Evolutionary conservation across 2,329 filamentous ascomycete species (phyloP).

Genomic region (Fusarium sp.): DNA sequence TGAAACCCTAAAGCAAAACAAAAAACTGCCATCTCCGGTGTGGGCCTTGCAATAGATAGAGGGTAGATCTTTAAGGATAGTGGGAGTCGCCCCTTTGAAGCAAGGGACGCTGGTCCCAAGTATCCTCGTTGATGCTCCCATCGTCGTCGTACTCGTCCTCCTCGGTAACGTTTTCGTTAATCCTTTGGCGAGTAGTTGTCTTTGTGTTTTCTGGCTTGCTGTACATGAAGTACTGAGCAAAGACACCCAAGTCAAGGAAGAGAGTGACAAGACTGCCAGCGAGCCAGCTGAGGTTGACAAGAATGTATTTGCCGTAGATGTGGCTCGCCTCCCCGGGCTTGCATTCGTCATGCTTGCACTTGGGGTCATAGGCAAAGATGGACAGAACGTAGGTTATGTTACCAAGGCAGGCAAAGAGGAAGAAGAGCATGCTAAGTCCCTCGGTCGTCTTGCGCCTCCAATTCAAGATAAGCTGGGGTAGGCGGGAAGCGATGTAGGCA

Average conservation of each 20-base stretch:
- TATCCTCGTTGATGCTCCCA: constrained; percentile 47
- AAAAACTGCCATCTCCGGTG: constrained; percentile 29
- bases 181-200: constrained; percentile 18
- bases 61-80: constrained; percentile 37
- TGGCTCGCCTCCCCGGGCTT: constrained; percentile 72
- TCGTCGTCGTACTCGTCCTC: constrained; percentile 50
- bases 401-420: constrained; percentile 95
- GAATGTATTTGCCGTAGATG: constrained; percentile 85
- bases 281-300: constrained; percentile 93
- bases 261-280: constrained; percentile 91
- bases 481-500: constrained; percentile 88
- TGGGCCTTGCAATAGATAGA: constrained; percentile 2
- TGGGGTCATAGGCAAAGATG: constrained; percentile 90
- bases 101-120: constrained; percentile 60
- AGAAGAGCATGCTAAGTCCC: constrained; percentile 93
- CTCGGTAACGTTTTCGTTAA: constrained; percentile 36
- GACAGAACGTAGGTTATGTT: constrained; percentile 94
- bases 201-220: constrained; percentile 60
- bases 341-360: constrained; percentile 72
- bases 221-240: constrained; percentile 94
- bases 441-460: constrained; percentile 94
- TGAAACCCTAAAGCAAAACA: constrained; percentile 32
- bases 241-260: constrained; percentile 87
- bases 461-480: constrained; percentile 94
- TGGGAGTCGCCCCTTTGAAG: constrained; percentile 53